Conservation (phyloP, 2,329 filamentous ascomycete genomes). For the Epichloe baconii region DNA sequence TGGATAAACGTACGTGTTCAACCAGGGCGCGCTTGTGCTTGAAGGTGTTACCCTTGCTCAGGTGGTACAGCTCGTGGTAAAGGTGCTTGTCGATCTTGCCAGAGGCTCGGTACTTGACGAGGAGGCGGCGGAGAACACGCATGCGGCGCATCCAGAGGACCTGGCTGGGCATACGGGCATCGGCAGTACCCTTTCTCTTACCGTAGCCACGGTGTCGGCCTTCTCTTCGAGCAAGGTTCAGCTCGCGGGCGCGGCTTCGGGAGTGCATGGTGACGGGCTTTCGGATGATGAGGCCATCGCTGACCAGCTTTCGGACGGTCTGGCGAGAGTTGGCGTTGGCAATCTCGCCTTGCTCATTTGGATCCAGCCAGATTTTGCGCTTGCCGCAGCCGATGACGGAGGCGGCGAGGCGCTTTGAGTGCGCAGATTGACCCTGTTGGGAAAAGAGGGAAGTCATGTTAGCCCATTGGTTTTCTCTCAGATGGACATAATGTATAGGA, state of each 20-base stretch:
- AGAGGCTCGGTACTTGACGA: constrained; percentile 99
- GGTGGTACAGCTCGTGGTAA: constrained; percentile 99
- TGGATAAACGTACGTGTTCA: constrained; percentile 78
- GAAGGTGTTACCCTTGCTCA: constrained; percentile 99
- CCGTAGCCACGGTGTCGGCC: constrained; percentile 98
- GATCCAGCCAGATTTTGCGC: constrained; percentile 99
- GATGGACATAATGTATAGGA: too few species aligned
- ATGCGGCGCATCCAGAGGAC: constrained; percentile 99
- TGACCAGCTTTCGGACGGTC: constrained; percentile 98
- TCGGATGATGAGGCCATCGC: constrained; percentile 99
- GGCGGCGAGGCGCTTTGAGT: constrained; percentile 99
- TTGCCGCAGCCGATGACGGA: constrained; percentile 97
- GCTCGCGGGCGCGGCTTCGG: constrained; percentile 85
- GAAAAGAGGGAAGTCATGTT: constrained; percentile 11
- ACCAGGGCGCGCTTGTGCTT: constrained; percentile 99
- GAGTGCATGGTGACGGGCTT: constrained; percentile 99
- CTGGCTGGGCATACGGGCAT: constrained; percentile 98
- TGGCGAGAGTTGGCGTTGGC: constrained; percentile 99
- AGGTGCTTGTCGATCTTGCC: constrained; percentile 99
- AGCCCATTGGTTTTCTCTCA: constrained; percentile 10
- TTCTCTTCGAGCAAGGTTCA: constrained; percentile 87
- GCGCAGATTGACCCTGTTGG: constrained; percentile 88
- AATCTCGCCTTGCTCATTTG: constrained; percentile 98
- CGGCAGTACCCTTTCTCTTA: constrained; percentile 99
- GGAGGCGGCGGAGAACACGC: constrained; percentile 94